phyloP scores from a whole-genome alignment of 2,329 filamentous ascomycete species.

The Didymella pomorum region DNA sequence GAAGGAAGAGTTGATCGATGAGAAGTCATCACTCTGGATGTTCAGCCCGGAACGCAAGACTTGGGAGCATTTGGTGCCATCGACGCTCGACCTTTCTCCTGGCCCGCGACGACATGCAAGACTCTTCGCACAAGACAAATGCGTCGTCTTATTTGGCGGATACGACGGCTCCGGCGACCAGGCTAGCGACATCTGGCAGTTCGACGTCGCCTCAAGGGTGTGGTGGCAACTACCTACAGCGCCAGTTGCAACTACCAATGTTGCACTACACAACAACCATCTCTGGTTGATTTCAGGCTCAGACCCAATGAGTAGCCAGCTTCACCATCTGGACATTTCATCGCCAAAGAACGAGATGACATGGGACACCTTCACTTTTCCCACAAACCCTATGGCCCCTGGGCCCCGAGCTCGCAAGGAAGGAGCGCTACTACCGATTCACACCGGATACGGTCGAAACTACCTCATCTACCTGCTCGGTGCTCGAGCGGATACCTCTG shows the following conservation, averaged over 20 bases:
- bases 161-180: conserved; percentile 32
- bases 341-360: conserved; percentile 29
- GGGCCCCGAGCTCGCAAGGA: conserved; percentile 52
- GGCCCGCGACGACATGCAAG: conserved; percentile 33
- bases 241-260: conserved; percentile 44
- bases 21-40: conserved; percentile 52
- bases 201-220: conserved; percentile 29
- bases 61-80: conserved; percentile 36
- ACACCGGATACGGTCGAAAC: conserved; percentile 55
- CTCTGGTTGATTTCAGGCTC: conserved; percentile 52
- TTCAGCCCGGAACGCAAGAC: conserved; percentile 46
- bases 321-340: conserved; percentile 39
- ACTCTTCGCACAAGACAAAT: conserved; percentile 32
- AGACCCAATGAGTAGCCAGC: conserved; percentile 42
- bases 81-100: conserved; percentile 26
- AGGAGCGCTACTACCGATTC: conserved; percentile 52
- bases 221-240: conserved; percentile 40
- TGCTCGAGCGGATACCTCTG: conserved; percentile 22
- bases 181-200: conserved; percentile 41
- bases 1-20: conserved; percentile 43
- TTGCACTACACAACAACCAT: conserved; percentile 47
- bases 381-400: conserved; percentile 54
- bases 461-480: conserved; percentile 57
- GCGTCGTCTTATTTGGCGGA: conserved; percentile 41
- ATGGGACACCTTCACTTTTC: conserved; percentile 54